A percentile compares a stretch with the other conserved stretches of the same genome.
phyloP scores from a whole-genome alignment of 805 yeast genomes.

The Pichia paraexigua region DNA sequence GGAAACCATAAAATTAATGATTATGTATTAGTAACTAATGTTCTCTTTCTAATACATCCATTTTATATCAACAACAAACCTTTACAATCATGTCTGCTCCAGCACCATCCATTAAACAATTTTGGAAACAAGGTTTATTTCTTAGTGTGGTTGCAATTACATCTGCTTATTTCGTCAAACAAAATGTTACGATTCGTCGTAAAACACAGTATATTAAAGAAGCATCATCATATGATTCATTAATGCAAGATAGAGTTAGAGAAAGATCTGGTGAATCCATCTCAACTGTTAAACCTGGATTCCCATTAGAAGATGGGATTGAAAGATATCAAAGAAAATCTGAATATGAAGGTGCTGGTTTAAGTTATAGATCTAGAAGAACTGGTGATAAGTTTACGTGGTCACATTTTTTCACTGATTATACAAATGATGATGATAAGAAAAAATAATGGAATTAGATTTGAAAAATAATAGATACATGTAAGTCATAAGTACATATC shows the following conservation, averaged over 20 bases:
- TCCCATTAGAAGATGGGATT: constrained; percentile 25
- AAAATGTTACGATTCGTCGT: constrained; percentile 30
- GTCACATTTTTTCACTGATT: constrained; percentile 13
- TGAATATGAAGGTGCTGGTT: constrained; percentile 62
- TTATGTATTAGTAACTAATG: too few relatives aligned
- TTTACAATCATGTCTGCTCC: constrained; percentile 7
- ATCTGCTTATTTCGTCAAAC: constrained; percentile 29
- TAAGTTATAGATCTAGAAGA: constrained; percentile 42
- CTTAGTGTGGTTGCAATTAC: constrained; percentile 24
- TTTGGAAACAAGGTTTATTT: constrained; percentile 28
- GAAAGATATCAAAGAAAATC: constrained; percentile 45
- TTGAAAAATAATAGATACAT: neutral
- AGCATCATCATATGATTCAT: constrained; percentile 26
- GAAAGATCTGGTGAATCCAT: constrained; percentile 16
- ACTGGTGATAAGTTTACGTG: constrained; percentile 29
- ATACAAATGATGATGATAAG: constrained; percentile 3
- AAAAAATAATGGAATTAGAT: neutral
- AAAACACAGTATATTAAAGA: constrained; percentile 29
- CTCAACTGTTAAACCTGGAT: constrained; percentile 28
- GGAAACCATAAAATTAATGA: too few relatives aligned
- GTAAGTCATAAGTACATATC: neutral
- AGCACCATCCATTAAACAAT: constrained; percentile 20
- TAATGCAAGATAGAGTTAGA: constrained; percentile 18
- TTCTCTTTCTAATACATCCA: neutral
- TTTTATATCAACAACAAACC: too few relatives aligned